phyloP scores from a whole-genome alignment of 139 green algal genomes.

The Astrephomene gubernaculifera region DNA sequence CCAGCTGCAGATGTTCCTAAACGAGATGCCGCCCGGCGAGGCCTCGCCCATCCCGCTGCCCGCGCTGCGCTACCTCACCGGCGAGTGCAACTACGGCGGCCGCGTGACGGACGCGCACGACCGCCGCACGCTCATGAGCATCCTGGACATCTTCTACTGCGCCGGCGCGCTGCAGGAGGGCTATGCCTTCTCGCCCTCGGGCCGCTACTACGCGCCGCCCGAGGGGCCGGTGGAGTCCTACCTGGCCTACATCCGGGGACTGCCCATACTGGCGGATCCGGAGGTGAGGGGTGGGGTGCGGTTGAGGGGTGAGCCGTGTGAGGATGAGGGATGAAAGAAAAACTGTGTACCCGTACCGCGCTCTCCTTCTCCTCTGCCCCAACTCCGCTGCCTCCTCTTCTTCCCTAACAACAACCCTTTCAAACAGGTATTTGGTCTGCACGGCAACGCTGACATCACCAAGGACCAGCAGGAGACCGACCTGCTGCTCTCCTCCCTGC shows the following conservation, averaged over 20 bases:
- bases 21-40: slow-evolving; percentile 62
- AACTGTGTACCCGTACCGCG: neutral
- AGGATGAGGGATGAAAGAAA: neutral
- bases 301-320: neutral
- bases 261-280: slow-evolving; percentile 72
- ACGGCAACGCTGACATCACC: slow-evolving; percentile 87
- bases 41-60: slow-evolving; percentile 44
- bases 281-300: slow-evolving; percentile 48
- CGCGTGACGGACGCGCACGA: slow-evolving; percentile 85
- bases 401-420: neutral
- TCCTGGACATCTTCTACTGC: slow-evolving; percentile 76
- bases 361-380: neutral
- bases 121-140: slow-evolving; percentile 71
- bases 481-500: slow-evolving; percentile 68
- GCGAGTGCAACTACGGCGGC: slow-evolving; percentile 86
- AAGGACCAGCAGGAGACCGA: slow-evolving; percentile 83
- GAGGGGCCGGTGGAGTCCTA: slow-evolving; percentile 67
- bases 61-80: slow-evolving; percentile 70
- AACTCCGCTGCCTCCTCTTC: neutral
- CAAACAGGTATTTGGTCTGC: slow-evolving; percentile 73
- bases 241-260: slow-evolving; percentile 58
- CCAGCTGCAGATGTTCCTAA: slow-evolving; percentile 86
- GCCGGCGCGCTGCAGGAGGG: slow-evolving; percentile 42
- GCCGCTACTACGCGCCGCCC: slow-evolving; percentile 73
- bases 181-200: slow-evolving; percentile 72